Evolutionary conservation across 2,329 filamentous ascomycete species (phyloP), one percentile per base, ranked within the genome.

Genomic region (Penicillium polonicum): DNA sequence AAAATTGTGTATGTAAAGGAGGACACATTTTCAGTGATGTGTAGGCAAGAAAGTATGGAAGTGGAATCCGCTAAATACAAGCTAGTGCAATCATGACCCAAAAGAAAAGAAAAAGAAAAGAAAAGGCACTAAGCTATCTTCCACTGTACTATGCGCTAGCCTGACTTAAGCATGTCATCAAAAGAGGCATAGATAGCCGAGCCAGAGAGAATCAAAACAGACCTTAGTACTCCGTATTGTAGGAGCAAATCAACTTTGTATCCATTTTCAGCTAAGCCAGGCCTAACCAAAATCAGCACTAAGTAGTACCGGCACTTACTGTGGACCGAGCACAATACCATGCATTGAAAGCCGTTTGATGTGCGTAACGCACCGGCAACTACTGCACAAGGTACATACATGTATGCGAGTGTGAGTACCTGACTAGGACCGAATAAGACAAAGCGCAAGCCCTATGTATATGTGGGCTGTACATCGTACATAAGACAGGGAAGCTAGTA

Each of bases 351-450:
- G 42, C 29, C 21, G 13, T 31, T 36, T 44, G 27, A 29, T 39
- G 17, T 19, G n/a, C 44, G 15, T 48, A 25, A 25, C 19, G 38
- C 33, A 31, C 41, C n/a, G 33, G 5, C 15, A 48, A 39, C 35
- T 33, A 41, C 52, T 49, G 52, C 44, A 48, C 52, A 25, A 33
- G 25, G 43, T 42, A 49, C 27, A 33, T 49, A 23, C 35, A 38
- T 38, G 17, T 19, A 38, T 38, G 35, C 17, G 35, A 19, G 43
- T 42, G 39, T 27, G n/a, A 21, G 52, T 54, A 41, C 52, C 35
- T 55, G 52, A 49, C 52, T 55, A 55, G 44, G 25, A 27, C 52
- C 27, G 9, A 49, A 49, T 23, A 49, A 49, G 36, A 29, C 29
- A 41, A 19, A 38, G 43, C 17, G 17, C 6, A 29, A 38, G 31